Evolutionary conservation across 2,329 filamentous ascomycete genomes (phyloP).

Genomic region (Atkinsonella hypoxylon): DNA sequence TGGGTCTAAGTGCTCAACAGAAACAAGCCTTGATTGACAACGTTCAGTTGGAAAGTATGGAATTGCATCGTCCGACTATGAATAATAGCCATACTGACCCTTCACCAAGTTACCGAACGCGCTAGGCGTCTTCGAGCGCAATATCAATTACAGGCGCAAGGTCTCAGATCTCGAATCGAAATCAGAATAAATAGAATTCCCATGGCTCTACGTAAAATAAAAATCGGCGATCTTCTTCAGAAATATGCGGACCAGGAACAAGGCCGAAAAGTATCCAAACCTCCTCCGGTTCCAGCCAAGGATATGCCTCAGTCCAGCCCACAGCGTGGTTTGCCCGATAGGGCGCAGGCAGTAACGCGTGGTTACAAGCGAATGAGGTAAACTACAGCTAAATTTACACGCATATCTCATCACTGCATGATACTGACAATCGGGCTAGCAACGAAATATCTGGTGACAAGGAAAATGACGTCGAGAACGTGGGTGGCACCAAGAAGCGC

Average conservation of each 20-base stretch:
- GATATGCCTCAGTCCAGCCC: conserved; percentile 28
- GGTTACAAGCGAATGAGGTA: conserved; percentile 41
- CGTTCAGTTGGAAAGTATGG: conserved; percentile 72
- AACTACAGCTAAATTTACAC: too few species aligned
- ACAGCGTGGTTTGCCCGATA: conserved; percentile 19
- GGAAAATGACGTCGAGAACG: conserved; percentile 53
- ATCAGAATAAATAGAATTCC: conserved; percentile 91
- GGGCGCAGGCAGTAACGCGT: conserved; percentile 14
- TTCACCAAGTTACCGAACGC: conserved; percentile 62
- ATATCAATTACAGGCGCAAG: conserved; percentile 78
- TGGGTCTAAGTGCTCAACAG: conserved; percentile 54
- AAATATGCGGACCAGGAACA: conserved; percentile 36
- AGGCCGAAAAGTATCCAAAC: conserved; percentile 23
- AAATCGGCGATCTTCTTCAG: conserved; percentile 65
- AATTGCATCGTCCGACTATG: background rate
- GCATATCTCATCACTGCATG: background rate
- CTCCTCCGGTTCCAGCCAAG: conserved; percentile 39
- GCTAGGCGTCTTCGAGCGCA: conserved; percentile 79
- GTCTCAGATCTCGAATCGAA: conserved; percentile 74
- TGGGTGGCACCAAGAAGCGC: conserved; percentile 61
- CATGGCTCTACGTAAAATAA: conserved; percentile 61
- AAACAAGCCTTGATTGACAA: conserved; percentile 87
- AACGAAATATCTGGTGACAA: conserved; percentile 59
- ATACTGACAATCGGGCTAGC: conserved; percentile 28
- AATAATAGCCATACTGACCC: background rate